A percentile compares a stretch with the other conserved stretches of the same genome.
phyloP scores from a whole-genome alignment of 2,329 filamentous ascomycete species.

The Colletotrichum somersetense region DNA sequence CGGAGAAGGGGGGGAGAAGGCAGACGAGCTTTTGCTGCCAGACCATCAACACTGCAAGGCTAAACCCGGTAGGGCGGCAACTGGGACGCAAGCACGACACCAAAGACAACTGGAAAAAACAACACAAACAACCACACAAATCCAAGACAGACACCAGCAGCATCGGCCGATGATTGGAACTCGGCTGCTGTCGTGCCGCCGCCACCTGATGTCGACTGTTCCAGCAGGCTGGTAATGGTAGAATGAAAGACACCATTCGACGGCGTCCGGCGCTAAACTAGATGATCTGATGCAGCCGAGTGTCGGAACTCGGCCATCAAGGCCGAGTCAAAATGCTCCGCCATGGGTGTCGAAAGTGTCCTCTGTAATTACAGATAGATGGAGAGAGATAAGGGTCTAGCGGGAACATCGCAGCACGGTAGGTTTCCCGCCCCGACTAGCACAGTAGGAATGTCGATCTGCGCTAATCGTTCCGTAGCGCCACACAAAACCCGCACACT shows the following conservation, averaged over 20 bases:
- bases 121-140: slow-evolving; percentile 1
- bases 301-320: background rate
- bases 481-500: slow-evolving; percentile 33
- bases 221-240: slow-evolving; percentile 21
- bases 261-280: background rate
- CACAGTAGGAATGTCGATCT: slow-evolving; percentile 34
- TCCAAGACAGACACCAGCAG: background rate
- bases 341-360: slow-evolving; percentile 27
- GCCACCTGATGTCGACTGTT: slow-evolving; percentile 37
- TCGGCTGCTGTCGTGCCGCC: slow-evolving; percentile 8
- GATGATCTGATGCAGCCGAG: background rate
- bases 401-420: background rate
- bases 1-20: too few species aligned
- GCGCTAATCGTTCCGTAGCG: slow-evolving; percentile 31
- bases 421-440: background rate
- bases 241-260: background rate
- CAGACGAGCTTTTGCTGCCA: background rate
- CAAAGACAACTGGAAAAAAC: slow-evolving; percentile 1
- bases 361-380: slow-evolving; percentile 25
- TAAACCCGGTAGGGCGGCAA: slow-evolving; percentile 20
- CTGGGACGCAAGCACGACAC: background rate
- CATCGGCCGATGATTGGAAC: slow-evolving; percentile 2
- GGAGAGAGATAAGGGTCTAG: slow-evolving; percentile 27
- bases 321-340: background rate
- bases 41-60: background rate